These are phyloP conservation scores for Apiosordaria backusii DNA, from an alignment of 495 filamentous ascomycete species.

Conservation along the genomic window DNA sequence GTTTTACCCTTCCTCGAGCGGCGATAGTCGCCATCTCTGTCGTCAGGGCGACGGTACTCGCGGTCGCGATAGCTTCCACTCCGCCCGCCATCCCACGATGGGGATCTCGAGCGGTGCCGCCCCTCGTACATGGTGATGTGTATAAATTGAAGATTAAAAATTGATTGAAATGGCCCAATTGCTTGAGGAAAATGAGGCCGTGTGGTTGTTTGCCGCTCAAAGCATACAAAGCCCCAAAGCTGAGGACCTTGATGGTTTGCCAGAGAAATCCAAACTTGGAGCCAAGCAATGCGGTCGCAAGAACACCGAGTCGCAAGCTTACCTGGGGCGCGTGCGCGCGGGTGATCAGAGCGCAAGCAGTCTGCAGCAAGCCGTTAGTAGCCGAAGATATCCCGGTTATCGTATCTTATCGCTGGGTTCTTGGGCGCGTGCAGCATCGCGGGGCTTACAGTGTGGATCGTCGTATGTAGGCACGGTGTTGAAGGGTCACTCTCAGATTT, in stretches of 20 bases:
- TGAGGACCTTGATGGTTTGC: neutral
- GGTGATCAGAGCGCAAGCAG: neutral
- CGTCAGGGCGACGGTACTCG: conserved; percentile 21
- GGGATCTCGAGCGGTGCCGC: conserved; percentile 12
- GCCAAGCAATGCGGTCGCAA: neutral
- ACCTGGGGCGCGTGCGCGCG: neutral
- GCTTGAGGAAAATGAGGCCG: neutral
- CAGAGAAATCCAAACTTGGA: neutral
- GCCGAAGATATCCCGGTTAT: conserved; percentile 10
- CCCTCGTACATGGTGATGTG: conserved; percentile 25
- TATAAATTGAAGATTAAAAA: neutral
- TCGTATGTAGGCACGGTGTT: conserved; percentile 5
- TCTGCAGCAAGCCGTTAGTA: conserved; percentile 1
- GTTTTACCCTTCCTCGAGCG: conserved; percentile 50
- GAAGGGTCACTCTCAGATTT: neutral
- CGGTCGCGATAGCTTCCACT: conserved; percentile 20
- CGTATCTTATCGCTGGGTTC: neutral
- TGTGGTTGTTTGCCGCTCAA: neutral
- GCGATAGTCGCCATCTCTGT: conserved; percentile 31
- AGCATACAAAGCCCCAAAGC: neutral
- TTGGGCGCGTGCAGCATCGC: neutral
- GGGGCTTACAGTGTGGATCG: conserved; percentile 7
- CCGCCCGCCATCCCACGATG: conserved; percentile 20
- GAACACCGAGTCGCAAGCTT: neutral
- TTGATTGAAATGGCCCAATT: neutral